phyloP scores from a whole-genome alignment of 2,329 filamentous ascomycete species.

The Sclerotinia borealis region DNA sequence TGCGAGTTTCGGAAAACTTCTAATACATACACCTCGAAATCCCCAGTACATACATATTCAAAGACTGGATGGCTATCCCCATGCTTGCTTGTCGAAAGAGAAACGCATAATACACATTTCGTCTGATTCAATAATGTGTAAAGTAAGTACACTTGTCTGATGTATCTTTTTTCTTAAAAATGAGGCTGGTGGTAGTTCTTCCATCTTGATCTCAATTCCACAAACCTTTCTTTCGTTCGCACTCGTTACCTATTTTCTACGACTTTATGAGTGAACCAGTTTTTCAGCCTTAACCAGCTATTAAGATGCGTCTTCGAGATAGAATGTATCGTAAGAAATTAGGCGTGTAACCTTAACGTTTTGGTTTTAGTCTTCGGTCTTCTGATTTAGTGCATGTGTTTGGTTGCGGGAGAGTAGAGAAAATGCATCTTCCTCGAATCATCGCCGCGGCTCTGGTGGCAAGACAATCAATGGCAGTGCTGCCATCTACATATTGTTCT shows the following conservation, averaged over 20 bases:
- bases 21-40: background rate
- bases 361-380: background rate
- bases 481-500: constrained; percentile 23
- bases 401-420: background rate
- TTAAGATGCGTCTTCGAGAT: constrained; percentile 19
- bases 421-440: constrained; percentile 23
- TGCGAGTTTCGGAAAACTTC: background rate
- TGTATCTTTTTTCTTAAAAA: background rate
- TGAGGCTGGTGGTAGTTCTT: background rate
- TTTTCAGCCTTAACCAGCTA: constrained; percentile 19
- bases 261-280: background rate
- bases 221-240: background rate
- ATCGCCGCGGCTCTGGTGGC: constrained; percentile 17
- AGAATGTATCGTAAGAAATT: constrained; percentile 18
- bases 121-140: background rate
- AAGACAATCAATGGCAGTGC: constrained; percentile 15
- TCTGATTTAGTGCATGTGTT: background rate
- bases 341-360: constrained; percentile 12
- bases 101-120: constrained; percentile 1
- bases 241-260: background rate
- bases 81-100: background rate
- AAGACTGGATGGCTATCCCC: background rate
- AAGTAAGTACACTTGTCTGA: background rate
- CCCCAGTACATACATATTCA: constrained; percentile 1
- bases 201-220: background rate